A percentile compares a stretch with the other conserved stretches of the same genome.
phyloP scores from a whole-genome alignment of 768 basidiomycete species.

The Pleurotus platypus region DNA sequence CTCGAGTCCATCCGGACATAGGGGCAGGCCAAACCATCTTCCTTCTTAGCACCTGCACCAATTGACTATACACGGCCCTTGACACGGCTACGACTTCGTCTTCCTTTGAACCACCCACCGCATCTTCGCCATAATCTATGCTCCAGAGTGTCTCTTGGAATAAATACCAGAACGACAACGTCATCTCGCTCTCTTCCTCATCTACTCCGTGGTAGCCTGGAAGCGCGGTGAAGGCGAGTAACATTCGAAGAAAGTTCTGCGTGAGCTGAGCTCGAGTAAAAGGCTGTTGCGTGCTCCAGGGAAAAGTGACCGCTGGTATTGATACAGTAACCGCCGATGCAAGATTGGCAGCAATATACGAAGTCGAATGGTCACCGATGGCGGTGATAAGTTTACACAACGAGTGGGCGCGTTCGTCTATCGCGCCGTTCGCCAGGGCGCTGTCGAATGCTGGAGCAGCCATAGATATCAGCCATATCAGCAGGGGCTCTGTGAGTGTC shows the following conservation, averaged over 20 bases:
- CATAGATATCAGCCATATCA: slow-evolving; percentile 68
- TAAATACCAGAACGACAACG: slow-evolving; percentile 86
- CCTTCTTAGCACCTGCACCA: slow-evolving; percentile 64
- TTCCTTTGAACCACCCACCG: slow-evolving; percentile 25
- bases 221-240: slow-evolving; percentile 69
- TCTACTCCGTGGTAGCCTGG: slow-evolving; percentile 79
- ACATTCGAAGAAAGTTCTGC: slow-evolving; percentile 67
- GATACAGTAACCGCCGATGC: slow-evolving; percentile 38
- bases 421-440: slow-evolving; percentile 32
- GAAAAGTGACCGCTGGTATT: slow-evolving; percentile 14
- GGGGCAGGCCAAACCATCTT: slow-evolving; percentile 75
- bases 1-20: slow-evolving; percentile 61
- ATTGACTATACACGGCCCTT: slow-evolving; percentile 74
- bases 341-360: slow-evolving; percentile 71
- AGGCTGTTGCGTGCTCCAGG: slow-evolving; percentile 14
- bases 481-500: slow-evolving; percentile 79
- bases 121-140: slow-evolving; percentile 37
- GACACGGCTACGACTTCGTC: slow-evolving; percentile 44
- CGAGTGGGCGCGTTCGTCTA: slow-evolving; percentile 60
- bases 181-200: slow-evolving; percentile 86
- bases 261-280: slow-evolving; percentile 48
- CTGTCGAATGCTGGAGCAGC: slow-evolving; percentile 45
- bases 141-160: slow-evolving; percentile 86
- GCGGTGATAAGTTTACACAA: slow-evolving; percentile 80
- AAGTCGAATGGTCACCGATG: slow-evolving; percentile 82